Base-by-base conservation (phyloP, 129 eudicot species). In the Flaveria bidentis region DNA sequence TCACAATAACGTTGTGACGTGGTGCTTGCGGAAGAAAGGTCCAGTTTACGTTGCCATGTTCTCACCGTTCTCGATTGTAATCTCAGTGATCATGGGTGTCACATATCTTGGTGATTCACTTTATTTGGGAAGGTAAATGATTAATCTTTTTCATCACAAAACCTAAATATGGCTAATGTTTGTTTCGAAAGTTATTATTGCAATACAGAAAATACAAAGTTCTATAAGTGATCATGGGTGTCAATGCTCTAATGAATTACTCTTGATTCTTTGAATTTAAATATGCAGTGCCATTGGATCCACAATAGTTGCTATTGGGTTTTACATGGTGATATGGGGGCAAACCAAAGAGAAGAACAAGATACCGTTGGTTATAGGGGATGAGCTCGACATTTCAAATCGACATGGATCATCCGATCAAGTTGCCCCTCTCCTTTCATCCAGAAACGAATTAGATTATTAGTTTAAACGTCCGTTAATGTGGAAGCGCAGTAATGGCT, bases 11-110 rank as follows among this genome's bases (percentile, higher is more conserved):
- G 30, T 26, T 26, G 4, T 1, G 30, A 26, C 30, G 58, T 78
- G 82, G 82, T 78, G 82, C 23, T 47, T 78, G 71, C 26, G 36
- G 63, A 78, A 78, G 15, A 78, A 69, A 78, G 82, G 82, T 58
- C 82, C 76, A 0, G 63, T 69, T 56, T 78, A 69, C 30, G 71
- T 58, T 69, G 49, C 82, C 58, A 69, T 69, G 76, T 78, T 78
- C 51, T 53, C 69, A 5, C 82, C 82, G 41, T 6, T 78, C 13
- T 58, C 62, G 0, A 69, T 78, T 28, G 39, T 69, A 26, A 26
- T 26, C 30, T 26, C 82, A 45, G n/a, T 18, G 76, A 58, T 61
- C 76, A 26, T 58, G 63, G 71, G 71, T 69, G 70, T 69, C 15
- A 11, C 62, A 28, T 78, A 69, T 45, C 82, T 78, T 42, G 81